Evolutionary conservation across 1,284 basidiomycete genomes (phyloP), one percentile per base, ranked within the genome.

Genomic region (Dichomitus squalens): DNA sequence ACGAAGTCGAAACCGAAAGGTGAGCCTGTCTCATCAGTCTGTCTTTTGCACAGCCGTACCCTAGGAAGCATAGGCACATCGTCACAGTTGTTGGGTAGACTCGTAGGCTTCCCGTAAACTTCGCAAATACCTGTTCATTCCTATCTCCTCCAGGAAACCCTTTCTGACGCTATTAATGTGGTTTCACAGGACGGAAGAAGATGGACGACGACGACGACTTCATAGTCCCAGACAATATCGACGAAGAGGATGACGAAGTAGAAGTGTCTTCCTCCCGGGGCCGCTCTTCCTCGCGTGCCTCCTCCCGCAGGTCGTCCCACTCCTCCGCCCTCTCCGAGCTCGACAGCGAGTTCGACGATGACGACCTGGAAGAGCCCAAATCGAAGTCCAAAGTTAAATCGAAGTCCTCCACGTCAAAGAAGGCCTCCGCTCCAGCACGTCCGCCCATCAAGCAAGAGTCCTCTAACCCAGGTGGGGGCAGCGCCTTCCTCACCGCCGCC

Each of bases 401-500:
- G 29, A 41, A 49, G 25, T 7, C 40, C 21, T 23, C 43, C 5
- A 29, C 23, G 7, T 27, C 55, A 25, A 70, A 65, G 59, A 81
- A 78, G 67, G 47, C 69, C 7, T 33, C 62, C 29, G 59, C 63
- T 25, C 75, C 63, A 29, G 55, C 64, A 29, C 75, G 72, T 16
- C 67, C 72, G 9, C 39, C 68, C 5, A 31, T 64, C 7, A 72
- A 74, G 51, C 75, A 73, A 16, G 62, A 68, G 0, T 58, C 62
- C 16, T 64, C 73, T 25, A 57, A 68, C 66, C 27, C 16, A 9
- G n/a, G 27, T 11, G 62, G 65, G 5, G 72, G 68, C 20, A 72
- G 68, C 1, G 68, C 55, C 49, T 91, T 96, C 72, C 79, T 96
- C 61, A 97, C 96, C 16, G 88, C 88, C 9, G 95, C 96, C 0